phyloP scores from a whole-genome alignment of 2,329 filamentous ascomycete genomes.

The Clarireedia homoeocarpa region DNA sequence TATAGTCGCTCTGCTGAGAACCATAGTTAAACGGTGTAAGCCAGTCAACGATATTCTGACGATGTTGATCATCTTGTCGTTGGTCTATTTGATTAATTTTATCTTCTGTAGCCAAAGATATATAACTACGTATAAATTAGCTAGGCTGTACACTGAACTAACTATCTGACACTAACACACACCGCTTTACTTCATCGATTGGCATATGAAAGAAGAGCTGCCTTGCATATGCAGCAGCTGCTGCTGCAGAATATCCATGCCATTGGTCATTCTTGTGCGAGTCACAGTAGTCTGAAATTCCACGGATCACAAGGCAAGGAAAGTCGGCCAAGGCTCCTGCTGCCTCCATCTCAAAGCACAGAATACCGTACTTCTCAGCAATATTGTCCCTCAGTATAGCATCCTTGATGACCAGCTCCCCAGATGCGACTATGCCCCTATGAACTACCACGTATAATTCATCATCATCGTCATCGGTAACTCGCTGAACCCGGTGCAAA shows the following conservation, averaged over 20 bases:
- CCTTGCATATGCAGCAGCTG: conserved; percentile 16
- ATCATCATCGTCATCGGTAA: neutral
- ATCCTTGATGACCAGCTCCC: conserved; percentile 29
- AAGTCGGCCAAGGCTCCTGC: conserved; percentile 22
- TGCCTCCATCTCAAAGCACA: conserved; percentile 31
- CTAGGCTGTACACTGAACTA: neutral
- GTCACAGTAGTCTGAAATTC: conserved; percentile 19
- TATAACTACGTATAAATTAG: too few relatives aligned
- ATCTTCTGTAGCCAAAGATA: too few relatives aligned
- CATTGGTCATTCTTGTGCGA: conserved; percentile 17
- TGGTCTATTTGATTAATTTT: neutral
- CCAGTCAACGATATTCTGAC: conserved; percentile 31
- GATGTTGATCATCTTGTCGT: neutral
- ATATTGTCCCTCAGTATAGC: conserved; percentile 21
- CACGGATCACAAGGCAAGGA: conserved; percentile 18
- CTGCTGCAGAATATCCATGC: conserved; percentile 15
- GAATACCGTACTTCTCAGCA: conserved; percentile 22
- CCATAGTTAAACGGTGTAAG: conserved; percentile 32
- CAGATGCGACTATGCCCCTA: conserved; percentile 24
- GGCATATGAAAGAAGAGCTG: neutral
- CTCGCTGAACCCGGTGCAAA: neutral
- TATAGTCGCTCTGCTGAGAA: conserved; percentile 35
- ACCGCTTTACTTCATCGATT: conserved; percentile 6
- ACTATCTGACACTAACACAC: conserved; percentile 1
- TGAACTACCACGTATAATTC: conserved; percentile 34